Evolutionary conservation across 768 basidiomycete genomes (phyloP).

Genomic region (Tricholoma matsutake): DNA sequence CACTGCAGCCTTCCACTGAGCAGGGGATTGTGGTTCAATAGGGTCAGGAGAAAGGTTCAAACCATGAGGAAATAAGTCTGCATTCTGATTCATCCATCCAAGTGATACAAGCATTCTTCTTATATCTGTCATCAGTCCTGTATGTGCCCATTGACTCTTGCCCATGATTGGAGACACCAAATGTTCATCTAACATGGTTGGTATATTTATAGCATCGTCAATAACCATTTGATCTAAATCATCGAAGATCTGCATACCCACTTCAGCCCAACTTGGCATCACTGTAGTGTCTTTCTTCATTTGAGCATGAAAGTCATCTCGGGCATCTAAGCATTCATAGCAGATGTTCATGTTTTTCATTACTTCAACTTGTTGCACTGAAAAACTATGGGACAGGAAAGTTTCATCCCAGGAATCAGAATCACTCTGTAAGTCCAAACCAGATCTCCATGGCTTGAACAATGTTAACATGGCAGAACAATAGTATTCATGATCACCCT

Average conservation of each 20-base stretch:
- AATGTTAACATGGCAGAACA: slow-evolving; percentile 30
- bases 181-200: not conserved
- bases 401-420: slow-evolving; percentile 22
- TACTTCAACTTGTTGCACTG: slow-evolving; percentile 6
- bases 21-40: not conserved
- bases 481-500: slow-evolving; percentile 31
- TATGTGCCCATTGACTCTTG: not conserved
- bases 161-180: not conserved
- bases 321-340: slow-evolving; percentile 30
- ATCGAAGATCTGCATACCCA: no score
- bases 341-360: slow-evolving; percentile 28
- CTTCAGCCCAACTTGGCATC: no score
- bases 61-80: not conserved
- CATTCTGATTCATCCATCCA: not conserved
- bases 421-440: slow-evolving; percentile 21
- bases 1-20: not conserved
- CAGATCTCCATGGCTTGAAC: slow-evolving; percentile 31
- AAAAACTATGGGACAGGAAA: slow-evolving; percentile 17
- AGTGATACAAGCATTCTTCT: not conserved
- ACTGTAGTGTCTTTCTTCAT: no score
- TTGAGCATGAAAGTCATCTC: no score
- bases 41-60: not conserved
- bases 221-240: no score
- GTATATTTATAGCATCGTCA: no score
- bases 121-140: no score